Conservation (phyloP, 805 yeast genomes). For the Vanderwaltozyma yarrowii region DNA sequence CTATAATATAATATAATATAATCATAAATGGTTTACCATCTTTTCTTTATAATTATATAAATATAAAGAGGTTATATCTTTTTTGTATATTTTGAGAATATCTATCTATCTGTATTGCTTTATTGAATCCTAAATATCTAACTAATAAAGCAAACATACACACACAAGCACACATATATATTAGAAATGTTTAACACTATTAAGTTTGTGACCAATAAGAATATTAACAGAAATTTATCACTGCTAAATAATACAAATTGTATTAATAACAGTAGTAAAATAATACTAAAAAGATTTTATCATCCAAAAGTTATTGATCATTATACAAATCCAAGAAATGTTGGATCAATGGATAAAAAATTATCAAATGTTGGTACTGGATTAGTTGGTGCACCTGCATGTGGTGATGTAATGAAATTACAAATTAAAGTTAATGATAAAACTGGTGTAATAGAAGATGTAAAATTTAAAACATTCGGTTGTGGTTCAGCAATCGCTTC, state of each 20-base stretch:
- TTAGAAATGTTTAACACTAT: neutral
- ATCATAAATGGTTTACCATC: too few relatives aligned
- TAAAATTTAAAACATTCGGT: constrained; percentile 97
- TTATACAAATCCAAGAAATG: constrained; percentile 93
- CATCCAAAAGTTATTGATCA: constrained; percentile 94
- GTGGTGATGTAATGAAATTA: constrained; percentile 98
- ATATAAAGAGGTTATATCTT: too few relatives aligned
- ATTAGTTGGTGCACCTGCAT: constrained; percentile 97
- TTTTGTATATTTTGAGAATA: too few relatives aligned
- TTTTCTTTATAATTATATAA: too few relatives aligned
- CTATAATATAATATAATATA: too few relatives aligned
- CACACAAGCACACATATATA: neutral
- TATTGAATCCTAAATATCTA: too few relatives aligned
- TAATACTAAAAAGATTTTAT: constrained; percentile 29
- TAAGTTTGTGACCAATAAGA: neutral
- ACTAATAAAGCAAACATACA: too few relatives aligned
- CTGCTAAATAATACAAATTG: neutral
- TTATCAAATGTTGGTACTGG: constrained; percentile 85
- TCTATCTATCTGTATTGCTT: too few relatives aligned
- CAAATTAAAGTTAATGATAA: constrained; percentile 89
- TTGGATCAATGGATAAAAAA: constrained; percentile 80
- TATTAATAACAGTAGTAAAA: too few relatives aligned
- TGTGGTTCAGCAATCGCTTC: constrained; percentile 98
- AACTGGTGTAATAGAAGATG: constrained; percentile 87
- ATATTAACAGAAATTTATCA: neutral